Conservation (phyloP, 345 rosid species). For the Eucalyptus curtisii region DNA sequence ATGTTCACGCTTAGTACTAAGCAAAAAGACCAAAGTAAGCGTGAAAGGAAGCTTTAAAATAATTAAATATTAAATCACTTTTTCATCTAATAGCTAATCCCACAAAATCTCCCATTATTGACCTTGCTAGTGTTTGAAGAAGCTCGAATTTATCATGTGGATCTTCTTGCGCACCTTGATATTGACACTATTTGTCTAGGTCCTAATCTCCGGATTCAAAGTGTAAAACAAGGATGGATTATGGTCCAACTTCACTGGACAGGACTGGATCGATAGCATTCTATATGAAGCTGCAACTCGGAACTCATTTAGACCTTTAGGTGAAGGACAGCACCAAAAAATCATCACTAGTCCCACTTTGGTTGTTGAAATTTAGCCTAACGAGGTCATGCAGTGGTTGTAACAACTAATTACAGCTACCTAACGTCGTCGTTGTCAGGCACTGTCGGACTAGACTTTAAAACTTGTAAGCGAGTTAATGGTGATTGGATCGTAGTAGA, state of each 20-base stretch:
- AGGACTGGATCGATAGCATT: not conserved
- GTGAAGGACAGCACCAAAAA: not conserved
- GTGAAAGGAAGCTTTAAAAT: accelerated
- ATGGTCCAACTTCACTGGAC: not conserved
- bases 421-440: not conserved
- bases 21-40: no score
- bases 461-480: not conserved
- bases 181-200: not conserved
- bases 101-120: no score
- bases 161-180: not conserved
- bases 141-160: not conserved
- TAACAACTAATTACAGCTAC: not conserved
- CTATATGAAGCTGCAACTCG: not conserved
- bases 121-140: not conserved
- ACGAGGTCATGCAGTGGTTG: not conserved
- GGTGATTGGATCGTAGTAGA: not conserved
- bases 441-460: not conserved
- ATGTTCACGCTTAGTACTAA: no score
- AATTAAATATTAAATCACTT: no score
- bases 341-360: not conserved
- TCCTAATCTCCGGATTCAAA: not conserved
- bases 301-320: not conserved
- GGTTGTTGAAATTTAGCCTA: not conserved
- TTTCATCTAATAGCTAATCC: no score
- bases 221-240: not conserved